Percentiles rank a stretch among this genome's conserved stretches.
Evolutionary conservation across 1,139 yeast genomes (phyloP).

Genomic region (Hyphopichia burtonii): DNA sequence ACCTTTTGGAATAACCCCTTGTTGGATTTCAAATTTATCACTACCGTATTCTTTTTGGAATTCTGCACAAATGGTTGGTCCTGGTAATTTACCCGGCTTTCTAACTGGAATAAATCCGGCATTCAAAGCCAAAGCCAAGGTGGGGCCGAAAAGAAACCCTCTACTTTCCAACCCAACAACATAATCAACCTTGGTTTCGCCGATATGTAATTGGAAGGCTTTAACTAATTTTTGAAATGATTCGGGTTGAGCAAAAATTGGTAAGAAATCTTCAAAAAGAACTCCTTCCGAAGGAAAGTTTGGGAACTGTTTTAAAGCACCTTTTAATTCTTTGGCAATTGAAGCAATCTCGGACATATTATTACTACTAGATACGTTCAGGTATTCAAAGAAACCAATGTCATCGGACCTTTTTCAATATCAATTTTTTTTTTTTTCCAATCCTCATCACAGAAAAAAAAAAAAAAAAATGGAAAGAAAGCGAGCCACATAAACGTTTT

Average conservation of each 20-base stretch:
- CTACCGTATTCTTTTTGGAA: slow-evolving; percentile 90
- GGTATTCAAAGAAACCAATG: too few relatives aligned
- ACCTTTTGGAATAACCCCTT: slow-evolving; percentile 75
- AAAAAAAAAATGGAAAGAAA: too few relatives aligned
- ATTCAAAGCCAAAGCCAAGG: slow-evolving; percentile 83
- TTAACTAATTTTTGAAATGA: slow-evolving; percentile 76
- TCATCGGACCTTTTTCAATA: too few relatives aligned
- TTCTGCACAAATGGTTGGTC: slow-evolving; percentile 68
- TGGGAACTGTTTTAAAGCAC: slow-evolving; percentile 76
- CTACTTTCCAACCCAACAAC: slow-evolving; percentile 94
- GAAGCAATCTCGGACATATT: slow-evolving; percentile 28
- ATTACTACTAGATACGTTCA: background rate
- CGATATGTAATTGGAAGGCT: slow-evolving; percentile 77
- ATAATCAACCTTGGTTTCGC: slow-evolving; percentile 72
- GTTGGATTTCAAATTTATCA: slow-evolving; percentile 87
- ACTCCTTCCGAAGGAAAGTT: slow-evolving; percentile 95
- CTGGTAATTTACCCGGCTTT: slow-evolving; percentile 94
- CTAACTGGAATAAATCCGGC: slow-evolving; percentile 95
- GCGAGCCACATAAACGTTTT: background rate
- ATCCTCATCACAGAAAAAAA: background rate
- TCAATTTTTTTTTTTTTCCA: background rate
- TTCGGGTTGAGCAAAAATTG: slow-evolving; percentile 81
- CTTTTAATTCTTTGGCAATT: slow-evolving; percentile 60
- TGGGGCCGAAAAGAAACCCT: slow-evolving; percentile 95
- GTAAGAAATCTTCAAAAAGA: slow-evolving; percentile 91